These are phyloP conservation scores for Phytophthora cryptogea DNA, from an alignment of 352 stramenopile species.

Conservation along the genomic window DNA sequence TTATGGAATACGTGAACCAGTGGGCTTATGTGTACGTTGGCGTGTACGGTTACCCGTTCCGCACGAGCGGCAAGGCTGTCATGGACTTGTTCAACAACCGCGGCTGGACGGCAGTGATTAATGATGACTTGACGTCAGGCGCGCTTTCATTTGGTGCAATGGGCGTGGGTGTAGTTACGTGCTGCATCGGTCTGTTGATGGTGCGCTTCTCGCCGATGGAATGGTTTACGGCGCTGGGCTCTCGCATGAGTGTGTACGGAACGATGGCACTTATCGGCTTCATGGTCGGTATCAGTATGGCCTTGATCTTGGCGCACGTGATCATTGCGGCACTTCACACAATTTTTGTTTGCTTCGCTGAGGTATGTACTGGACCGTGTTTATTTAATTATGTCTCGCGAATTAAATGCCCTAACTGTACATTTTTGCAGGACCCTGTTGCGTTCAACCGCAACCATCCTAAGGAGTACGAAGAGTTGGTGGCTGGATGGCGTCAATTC, in stretches of 20 bases:
- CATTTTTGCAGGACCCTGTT: slow-evolving; percentile 60
- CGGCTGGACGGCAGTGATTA: slow-evolving; percentile 90
- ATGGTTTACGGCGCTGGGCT: slow-evolving; percentile 66
- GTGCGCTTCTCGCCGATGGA: slow-evolving; percentile 62
- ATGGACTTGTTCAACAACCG: slow-evolving; percentile 88
- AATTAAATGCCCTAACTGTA: slow-evolving; percentile 13
- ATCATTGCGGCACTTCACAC: slow-evolving; percentile 86
- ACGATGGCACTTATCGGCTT: slow-evolving; percentile 74
- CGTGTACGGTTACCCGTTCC: slow-evolving; percentile 90
- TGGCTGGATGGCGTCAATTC: slow-evolving; percentile 82
- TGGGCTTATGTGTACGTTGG: slow-evolving; percentile 92
- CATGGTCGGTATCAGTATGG: slow-evolving; percentile 83
- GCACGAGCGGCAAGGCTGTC: slow-evolving; percentile 84
- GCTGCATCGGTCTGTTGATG: slow-evolving; percentile 66
- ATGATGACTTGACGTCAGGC: slow-evolving; percentile 86
- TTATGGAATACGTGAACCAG: slow-evolving; percentile 92
- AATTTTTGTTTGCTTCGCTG: slow-evolving; percentile 88
- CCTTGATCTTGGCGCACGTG: slow-evolving; percentile 82
- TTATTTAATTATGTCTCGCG: background rate
- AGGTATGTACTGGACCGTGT: slow-evolving; percentile 40
- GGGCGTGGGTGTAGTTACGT: slow-evolving; percentile 75
- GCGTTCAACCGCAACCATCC: slow-evolving; percentile 85
- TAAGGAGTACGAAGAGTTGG: slow-evolving; percentile 78
- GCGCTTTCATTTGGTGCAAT: slow-evolving; percentile 84
- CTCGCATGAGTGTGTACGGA: slow-evolving; percentile 51